Evolutionary conservation across 2,329 filamentous ascomycete species (phyloP).

Genomic region (Alternaria sp.): DNA sequence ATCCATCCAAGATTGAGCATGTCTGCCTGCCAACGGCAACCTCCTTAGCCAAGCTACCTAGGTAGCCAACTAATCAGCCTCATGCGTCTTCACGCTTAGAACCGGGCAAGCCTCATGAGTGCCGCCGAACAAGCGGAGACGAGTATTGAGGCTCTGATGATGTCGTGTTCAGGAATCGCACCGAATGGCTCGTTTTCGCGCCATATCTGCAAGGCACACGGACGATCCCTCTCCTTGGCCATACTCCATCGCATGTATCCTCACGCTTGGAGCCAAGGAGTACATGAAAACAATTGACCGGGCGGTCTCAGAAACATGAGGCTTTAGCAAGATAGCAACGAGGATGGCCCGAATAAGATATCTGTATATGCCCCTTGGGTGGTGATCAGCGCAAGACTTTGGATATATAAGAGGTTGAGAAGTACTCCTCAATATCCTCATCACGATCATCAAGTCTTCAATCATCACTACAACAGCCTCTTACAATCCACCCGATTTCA

Average conservation of each 20-base stretch:
- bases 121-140: background rate
- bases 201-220: background rate
- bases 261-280: background rate
- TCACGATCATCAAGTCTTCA: background rate
- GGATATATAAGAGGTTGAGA: background rate
- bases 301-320: background rate
- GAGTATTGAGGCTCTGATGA: background rate
- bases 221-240: background rate
- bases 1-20: background rate
- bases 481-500: background rate
- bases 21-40: background rate
- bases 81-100: background rate
- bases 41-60: background rate
- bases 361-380: background rate
- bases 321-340: background rate
- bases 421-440: background rate
- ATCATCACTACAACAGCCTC: background rate
- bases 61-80: background rate
- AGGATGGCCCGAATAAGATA: background rate
- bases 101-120: background rate
- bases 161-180: background rate
- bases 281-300: background rate
- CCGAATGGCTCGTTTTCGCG: background rate
- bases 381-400: background rate
- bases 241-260: background rate